Conservation (phyloP, 129 eudicot genomes). For the carrot (Daucus carota) region DNA sequence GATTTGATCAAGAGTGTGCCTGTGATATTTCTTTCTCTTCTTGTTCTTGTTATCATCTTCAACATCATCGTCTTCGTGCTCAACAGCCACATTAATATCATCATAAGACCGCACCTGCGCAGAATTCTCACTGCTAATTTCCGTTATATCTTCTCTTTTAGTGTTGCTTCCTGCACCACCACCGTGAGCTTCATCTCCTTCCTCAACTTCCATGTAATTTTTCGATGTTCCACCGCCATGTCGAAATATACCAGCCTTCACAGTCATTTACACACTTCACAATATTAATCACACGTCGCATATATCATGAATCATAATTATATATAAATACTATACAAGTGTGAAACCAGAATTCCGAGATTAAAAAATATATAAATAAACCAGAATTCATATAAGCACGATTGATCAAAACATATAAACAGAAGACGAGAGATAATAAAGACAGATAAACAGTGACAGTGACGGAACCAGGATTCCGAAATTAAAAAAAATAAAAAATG, state of each 20-base stretch:
- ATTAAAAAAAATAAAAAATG: too few species aligned
- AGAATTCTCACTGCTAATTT: conserved; percentile 87
- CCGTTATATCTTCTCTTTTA: conserved; percentile 30
- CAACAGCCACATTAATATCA: conserved; percentile 42
- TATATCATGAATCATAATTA: not conserved
- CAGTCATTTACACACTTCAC: not conserved
- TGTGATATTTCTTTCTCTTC: conserved; percentile 85
- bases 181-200: conserved; percentile 28
- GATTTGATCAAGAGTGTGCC: conserved; percentile 90
- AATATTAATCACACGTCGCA: not conserved
- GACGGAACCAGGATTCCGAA: too few species aligned
- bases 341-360: too few species aligned
- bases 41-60: conserved; percentile 34
- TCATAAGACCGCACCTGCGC: conserved; percentile 60
- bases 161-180: conserved; percentile 17
- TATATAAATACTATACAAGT: not conserved
- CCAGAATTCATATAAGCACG: too few species aligned
- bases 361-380: too few species aligned
- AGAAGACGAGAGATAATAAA: not conserved
- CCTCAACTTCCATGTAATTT: conserved; percentile 29
- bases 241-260: conserved; percentile 69
- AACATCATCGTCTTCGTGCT: conserved; percentile 36
- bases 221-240: conserved; percentile 36
- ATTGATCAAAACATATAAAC: too few species aligned
- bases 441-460: too few species aligned